phyloP scores from a whole-genome alignment of 192 early-diverging fungal genomes.

The Mortierella antarctica region DNA sequence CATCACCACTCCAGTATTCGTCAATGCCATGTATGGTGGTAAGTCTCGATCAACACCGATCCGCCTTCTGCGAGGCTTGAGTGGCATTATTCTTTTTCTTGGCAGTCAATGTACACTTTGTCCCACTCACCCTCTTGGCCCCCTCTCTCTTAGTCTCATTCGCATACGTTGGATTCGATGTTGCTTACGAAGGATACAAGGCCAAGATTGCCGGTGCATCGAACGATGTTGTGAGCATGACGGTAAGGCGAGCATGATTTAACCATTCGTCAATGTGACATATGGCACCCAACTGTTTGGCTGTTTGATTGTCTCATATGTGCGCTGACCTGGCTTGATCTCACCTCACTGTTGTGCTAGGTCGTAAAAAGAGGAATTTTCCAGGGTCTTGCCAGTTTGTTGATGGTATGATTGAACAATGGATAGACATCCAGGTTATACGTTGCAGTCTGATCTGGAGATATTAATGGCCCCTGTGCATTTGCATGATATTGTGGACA shows the following conservation, averaged over 20 bases:
- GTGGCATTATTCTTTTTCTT: not conserved
- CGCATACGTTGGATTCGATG: conserved; percentile 70
- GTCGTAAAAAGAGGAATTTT: conserved; percentile 69
- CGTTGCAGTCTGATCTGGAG: not conserved
- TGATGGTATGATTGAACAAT: conserved; percentile 20
- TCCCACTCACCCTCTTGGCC: not conserved
- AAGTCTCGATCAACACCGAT: conserved; percentile 2
- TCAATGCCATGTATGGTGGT: conserved; percentile 68
- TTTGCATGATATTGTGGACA: not conserved
- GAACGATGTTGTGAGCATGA: conserved; percentile 54
- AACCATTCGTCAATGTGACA: not conserved
- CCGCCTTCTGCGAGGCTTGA: not conserved
- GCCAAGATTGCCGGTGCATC: conserved; percentile 58
- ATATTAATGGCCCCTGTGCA: not conserved
- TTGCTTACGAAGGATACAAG: conserved; percentile 71
- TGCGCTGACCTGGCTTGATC: not conserved
- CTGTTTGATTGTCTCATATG: too few species aligned
- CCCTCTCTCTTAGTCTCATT: conserved; percentile 54
- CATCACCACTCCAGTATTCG: conserved; percentile 62
- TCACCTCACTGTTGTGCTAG: not conserved
- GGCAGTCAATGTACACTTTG: not conserved
- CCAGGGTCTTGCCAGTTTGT: conserved; percentile 69
- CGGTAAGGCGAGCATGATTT: conserved; percentile 11
- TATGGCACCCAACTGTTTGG: too few species aligned
- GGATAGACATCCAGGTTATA: too few species aligned